Base-by-base conservation (phyloP, 73 alveolate genomes). In the Blepharisma japonicum region DNA sequence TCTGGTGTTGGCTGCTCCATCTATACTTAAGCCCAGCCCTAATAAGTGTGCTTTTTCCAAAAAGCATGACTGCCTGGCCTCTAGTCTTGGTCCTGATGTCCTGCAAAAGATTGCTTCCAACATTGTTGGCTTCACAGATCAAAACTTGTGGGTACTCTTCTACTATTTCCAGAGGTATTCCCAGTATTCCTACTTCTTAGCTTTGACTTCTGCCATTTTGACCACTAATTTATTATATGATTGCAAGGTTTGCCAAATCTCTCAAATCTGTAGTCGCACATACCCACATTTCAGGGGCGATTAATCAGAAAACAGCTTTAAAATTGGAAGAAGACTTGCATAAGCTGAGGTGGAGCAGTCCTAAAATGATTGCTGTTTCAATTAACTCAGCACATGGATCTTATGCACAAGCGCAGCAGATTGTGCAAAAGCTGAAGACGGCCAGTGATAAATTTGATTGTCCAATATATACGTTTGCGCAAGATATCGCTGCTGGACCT, bases 1-100 rank as follows among this genome's bases (percentile, higher is more conserved):
- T 68, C 70, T 7, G 68, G 80, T 42, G 45, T 46, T 18, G 94
- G 94, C 74, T 77, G 86, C 6, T 77, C 56, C 83, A 76, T 78
- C 89, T 83, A 78, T 87, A 66, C 76, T 51, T 67, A 48, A 87
- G 80, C 47, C 91, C 91, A 71, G 91, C 91, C 77, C 83, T 87
- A 71, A 84, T 87, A 21, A 84, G 77, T 78, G 94, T 87, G 83
- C 83, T 87, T 76, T 87, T 87, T 55, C 97, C 97, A 91, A 90
- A 87, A 67, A 90, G 79, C 89, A 89, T 87, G 56, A 76, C 87
- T 42, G 96, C 95, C 56, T 56, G 74, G 7, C 82, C 84, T 82
- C 97, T 72, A 86, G 89, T 51, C 71, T 89, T 90, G 71, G 71
- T 20, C 50, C 97, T 82, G 82, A 84, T 83, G 54, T 79, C 81